phyloP scores from a whole-genome alignment of 352 stramenopile species.

The Phytophthora litchii region DNA sequence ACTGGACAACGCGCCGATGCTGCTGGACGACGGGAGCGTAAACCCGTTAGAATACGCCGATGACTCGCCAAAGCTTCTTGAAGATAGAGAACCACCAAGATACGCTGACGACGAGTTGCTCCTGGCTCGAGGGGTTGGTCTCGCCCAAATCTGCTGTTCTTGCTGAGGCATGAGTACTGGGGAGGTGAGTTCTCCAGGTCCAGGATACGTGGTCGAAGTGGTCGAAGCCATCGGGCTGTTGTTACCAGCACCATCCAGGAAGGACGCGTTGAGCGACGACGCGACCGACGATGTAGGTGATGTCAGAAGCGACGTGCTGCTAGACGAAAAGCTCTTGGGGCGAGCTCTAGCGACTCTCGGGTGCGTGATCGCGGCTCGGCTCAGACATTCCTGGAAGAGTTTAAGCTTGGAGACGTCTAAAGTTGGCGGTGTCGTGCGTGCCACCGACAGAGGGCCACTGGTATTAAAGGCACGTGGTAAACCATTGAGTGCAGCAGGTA shows the following conservation, averaged over 20 bases:
- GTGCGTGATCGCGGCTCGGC: constrained; percentile 17
- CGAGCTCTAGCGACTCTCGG: constrained; percentile 26
- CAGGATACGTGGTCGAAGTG: constrained; percentile 33
- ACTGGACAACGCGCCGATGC: constrained; percentile 25
- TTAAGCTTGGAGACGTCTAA: constrained; percentile 71
- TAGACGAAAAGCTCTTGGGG: constrained; percentile 72
- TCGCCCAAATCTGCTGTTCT: constrained; percentile 41
- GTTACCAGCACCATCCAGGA: constrained; percentile 46
- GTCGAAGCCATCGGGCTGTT: constrained; percentile 36
- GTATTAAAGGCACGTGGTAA: constrained; percentile 40
- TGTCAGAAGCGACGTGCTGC: constrained; percentile 61
- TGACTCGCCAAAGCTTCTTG: constrained; percentile 33
- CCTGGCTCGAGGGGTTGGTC: constrained; percentile 28
- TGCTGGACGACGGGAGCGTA: constrained; percentile 21
- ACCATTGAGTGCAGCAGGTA: constrained; percentile 47
- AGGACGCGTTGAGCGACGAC: constrained; percentile 63
- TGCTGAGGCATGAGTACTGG: constrained; percentile 41
- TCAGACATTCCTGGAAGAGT: constrained; percentile 61
- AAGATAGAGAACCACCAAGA: constrained; percentile 35
- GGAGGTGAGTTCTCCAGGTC: constrained; percentile 26
- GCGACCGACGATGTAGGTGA: constrained; percentile 72
- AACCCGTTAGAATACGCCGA: constrained; percentile 30
- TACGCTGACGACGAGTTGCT: constrained; percentile 55
- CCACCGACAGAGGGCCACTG: constrained; percentile 47
- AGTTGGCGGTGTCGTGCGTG: constrained; percentile 56